Percentiles rank a stretch among this genome's conserved stretches.
These are phyloP conservation scores for Metarhizium humberi DNA, from an alignment of 2,329 filamentous ascomycete species.

Conservation along the genomic window DNA sequence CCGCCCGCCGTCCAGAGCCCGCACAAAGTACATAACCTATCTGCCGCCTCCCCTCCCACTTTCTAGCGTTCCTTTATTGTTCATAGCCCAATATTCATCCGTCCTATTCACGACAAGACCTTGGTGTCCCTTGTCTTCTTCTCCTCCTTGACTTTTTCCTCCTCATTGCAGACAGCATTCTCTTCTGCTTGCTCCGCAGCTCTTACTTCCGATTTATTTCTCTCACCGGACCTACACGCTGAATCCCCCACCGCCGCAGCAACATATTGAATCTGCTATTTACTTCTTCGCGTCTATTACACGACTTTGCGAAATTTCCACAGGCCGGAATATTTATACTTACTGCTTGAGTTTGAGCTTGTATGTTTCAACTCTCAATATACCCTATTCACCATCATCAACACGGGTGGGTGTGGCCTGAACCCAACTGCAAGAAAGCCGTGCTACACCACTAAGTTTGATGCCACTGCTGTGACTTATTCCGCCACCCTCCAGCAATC, in stretches of 20 bases:
- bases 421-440: background rate
- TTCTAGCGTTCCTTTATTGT: background rate
- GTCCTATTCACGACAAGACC: background rate
- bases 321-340: background rate
- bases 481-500: background rate
- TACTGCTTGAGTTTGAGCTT: constrained; percentile 1
- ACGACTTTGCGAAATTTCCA: background rate
- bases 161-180: background rate
- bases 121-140: background rate
- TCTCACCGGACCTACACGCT: background rate
- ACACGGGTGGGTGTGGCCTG: background rate
- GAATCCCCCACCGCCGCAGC: background rate
- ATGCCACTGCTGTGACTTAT: background rate
- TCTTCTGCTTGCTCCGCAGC: background rate
- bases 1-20: constrained; percentile 1
- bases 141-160: background rate
- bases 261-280: background rate
- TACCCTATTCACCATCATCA: background rate
- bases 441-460: background rate
- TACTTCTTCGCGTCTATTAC: background rate
- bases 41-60: constrained; percentile 2
- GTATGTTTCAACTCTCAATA: background rate
- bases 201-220: background rate
- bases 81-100: background rate
- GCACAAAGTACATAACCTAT: constrained; percentile 6